Percentiles rank a stretch among this genome's conserved stretches.
Evolutionary conservation across 176 grass and related monocot species (phyloP).

Genomic region (Microstegium vimineum): DNA sequence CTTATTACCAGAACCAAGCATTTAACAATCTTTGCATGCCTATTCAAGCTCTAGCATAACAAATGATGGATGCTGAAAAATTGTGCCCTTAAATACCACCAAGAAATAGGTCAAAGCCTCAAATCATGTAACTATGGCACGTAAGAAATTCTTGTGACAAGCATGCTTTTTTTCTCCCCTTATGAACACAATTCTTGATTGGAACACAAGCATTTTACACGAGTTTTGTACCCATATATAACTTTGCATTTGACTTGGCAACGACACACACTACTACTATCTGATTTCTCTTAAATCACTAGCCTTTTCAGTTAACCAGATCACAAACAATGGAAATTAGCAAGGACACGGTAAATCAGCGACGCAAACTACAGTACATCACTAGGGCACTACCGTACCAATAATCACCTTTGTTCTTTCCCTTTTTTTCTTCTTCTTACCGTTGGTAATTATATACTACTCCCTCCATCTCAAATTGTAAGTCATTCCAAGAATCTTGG

Average conservation of each 20-base stretch:
- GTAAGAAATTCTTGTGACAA: neutral
- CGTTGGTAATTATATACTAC: neutral
- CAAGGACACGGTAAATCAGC: conserved; percentile 13
- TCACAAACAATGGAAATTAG: conserved; percentile 39
- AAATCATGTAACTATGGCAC: neutral
- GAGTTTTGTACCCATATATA: neutral
- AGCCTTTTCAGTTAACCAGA: conserved; percentile 19
- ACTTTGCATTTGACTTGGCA: neutral
- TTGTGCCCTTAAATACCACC: neutral
- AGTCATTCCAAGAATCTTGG: too few species aligned
- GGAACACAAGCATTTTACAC: neutral
- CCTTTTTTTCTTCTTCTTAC: neutral
- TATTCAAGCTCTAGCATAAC: neutral
- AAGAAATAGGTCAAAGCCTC: neutral
- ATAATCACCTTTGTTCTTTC: neutral
- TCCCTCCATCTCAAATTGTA: too few species aligned
- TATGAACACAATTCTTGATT: neutral
- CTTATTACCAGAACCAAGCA: too few species aligned
- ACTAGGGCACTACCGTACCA: neutral
- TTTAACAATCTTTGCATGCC: too few species aligned
- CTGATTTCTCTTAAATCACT: neutral
- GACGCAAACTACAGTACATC: neutral
- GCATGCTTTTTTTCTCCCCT: neutral
- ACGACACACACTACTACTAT: neutral
- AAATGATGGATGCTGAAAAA: neutral